These are phyloP conservation scores for Penicillium italicum DNA, from an alignment of 2,329 filamentous ascomycete species.

Conservation along the genomic window DNA sequence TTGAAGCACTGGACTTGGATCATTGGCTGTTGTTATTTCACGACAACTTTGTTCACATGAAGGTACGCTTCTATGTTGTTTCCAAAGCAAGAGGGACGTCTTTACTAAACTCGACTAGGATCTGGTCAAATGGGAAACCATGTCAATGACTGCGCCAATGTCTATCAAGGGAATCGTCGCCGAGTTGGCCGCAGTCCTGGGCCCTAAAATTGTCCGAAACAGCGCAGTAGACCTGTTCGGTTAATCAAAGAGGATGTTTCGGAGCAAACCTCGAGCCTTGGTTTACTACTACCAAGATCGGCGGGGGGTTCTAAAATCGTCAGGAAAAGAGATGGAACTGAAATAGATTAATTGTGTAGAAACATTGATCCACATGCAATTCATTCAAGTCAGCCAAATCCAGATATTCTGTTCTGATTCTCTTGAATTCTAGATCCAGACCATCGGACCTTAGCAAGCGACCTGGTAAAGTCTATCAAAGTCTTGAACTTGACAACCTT, in stretches of 20 bases:
- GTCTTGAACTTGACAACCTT: too few species aligned
- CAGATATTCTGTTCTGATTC: background rate
- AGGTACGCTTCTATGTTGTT: slow-evolving; percentile 27
- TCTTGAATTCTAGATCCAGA: background rate
- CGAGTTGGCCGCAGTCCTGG: slow-evolving; percentile 46
- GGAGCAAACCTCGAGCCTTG: background rate
- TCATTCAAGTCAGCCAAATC: background rate
- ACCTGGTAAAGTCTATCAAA: background rate
- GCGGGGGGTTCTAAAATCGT: too few species aligned
- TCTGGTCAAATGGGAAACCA: slow-evolving; percentile 46
- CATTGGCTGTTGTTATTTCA: slow-evolving; percentile 45
- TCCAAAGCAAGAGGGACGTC: too few species aligned
- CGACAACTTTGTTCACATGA: slow-evolving; percentile 43
- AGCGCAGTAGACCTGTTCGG: slow-evolving; percentile 42
- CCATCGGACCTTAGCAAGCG: too few species aligned
- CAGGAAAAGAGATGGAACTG: background rate
- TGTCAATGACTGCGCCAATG: slow-evolving; percentile 41
- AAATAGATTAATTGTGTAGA: background rate
- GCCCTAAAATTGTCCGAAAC: slow-evolving; percentile 41
- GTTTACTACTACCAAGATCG: background rate
- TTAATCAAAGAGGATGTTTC: slow-evolving; percentile 11
- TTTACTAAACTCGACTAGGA: slow-evolving; percentile 32
- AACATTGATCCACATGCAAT: background rate
- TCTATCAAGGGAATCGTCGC: slow-evolving; percentile 48
- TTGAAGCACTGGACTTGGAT: slow-evolving; percentile 43